These are phyloP conservation scores for Aspergillus fumigatiaffinis DNA, from an alignment of 2,329 filamentous ascomycete species.

Conservation along the genomic window DNA sequence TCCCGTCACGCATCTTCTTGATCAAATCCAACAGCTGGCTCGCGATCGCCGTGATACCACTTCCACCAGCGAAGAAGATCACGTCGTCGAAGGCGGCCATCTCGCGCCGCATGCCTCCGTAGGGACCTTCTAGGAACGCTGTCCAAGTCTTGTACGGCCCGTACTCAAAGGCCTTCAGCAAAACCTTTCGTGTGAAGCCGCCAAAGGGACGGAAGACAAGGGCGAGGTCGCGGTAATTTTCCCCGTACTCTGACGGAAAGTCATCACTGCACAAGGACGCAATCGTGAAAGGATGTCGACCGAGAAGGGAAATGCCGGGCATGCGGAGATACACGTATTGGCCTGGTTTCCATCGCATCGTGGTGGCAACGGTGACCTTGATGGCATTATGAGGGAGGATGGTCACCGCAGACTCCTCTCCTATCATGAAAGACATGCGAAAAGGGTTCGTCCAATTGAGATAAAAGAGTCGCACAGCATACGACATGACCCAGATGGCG, in stretches of 20 bases:
- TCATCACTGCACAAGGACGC: constrained; percentile 89
- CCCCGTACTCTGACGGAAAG: constrained; percentile 86
- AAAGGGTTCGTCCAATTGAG: constrained; percentile 86
- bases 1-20: constrained; percentile 91
- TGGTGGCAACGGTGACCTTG: constrained; percentile 90
- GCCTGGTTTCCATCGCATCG: constrained; percentile 87
- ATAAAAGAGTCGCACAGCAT: constrained; percentile 71
- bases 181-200: constrained; percentile 81
- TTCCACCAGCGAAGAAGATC: constrained; percentile 88
- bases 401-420: constrained; percentile 85
- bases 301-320: constrained; percentile 83
- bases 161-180: constrained; percentile 78
- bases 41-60: constrained; percentile 88
- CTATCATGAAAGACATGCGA: constrained; percentile 75
- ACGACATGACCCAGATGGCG: constrained; percentile 73
- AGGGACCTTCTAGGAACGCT: constrained; percentile 89
- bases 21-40: constrained; percentile 91
- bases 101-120: constrained; percentile 88
- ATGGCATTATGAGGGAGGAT: constrained; percentile 91
- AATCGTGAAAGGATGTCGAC: constrained; percentile 95
- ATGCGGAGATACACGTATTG: constrained; percentile 95
- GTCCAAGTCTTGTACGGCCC: constrained; percentile 89
- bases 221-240: constrained; percentile 81
- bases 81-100: constrained; percentile 91
- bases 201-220: constrained; percentile 88